Base-by-base conservation (phyloP, 2,329 filamentous ascomycete species). In the Seiridium cupressi region DNA sequence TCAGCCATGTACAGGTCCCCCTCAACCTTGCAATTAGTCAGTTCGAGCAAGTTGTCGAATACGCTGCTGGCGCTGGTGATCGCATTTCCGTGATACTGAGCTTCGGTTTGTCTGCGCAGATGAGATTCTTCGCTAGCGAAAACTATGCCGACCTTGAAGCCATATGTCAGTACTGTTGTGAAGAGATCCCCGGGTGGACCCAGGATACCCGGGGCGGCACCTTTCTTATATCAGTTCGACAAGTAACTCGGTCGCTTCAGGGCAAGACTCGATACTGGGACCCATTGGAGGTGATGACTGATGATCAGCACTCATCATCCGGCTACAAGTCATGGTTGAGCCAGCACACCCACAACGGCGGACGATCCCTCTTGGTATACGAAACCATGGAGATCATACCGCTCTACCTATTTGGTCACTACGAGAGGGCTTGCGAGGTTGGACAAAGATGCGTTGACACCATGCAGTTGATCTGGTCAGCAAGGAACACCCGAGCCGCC, bases 111-210 rank as follows among this genome's bases (percentile, higher is more conserved):
- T 81, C 84, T 38, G 86, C 88, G 3, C 82, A 85, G 63, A 84
- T 89, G 66, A 87, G 85, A 64, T 84, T 93, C 59, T 92, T 89
- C 72, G 83, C 85, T 10, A 88, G 87, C 64, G 86, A 91, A 63
- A 88, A 91, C 61, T 79, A 87, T 53, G 78, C 79, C 11, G 90
- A 93, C 59, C 76, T 92, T 0, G 90, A 93, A 70, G 82, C 82
- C 0, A 91, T 87, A 69, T 89, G 89, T 66, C 83, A 86, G 53
- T 91, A 89, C 62, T 84, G 87, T n/a, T 89, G 88, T 62, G 84
- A 92, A 62, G 90, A 93, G 63, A 84, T 91, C 60, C 85, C 85
- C 1, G 86, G 89, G 55, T 93, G 90, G 90, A 79, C 87, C 51
- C 78, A 82, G 49, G 90, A 93, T 66, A 83, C 89, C 1, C 82